Conservation (phyloP, 257 asterid genomes). For the Solanum pinnatisectum region DNA sequence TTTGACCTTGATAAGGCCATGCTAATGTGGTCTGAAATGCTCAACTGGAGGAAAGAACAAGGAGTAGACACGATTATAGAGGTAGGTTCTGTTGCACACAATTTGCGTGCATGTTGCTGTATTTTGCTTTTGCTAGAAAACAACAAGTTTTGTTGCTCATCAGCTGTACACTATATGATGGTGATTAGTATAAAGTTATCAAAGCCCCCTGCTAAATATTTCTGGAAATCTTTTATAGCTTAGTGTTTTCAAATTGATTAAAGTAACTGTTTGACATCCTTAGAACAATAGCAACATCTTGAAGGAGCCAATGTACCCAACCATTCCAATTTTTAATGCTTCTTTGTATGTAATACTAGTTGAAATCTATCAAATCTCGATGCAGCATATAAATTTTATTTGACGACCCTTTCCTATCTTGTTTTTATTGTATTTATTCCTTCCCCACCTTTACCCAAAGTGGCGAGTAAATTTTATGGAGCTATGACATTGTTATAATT, state of each 20-base stretch:
- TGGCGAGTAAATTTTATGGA: not conserved
- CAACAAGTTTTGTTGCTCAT: not conserved
- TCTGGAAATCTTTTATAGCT: not conserved
- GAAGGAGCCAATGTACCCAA: not conserved
- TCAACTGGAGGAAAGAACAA: slow-evolving; percentile 87
- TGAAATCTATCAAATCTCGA: not conserved
- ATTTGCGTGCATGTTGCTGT: not conserved
- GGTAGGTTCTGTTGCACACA: slow-evolving; percentile 30
- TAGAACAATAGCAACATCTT: not conserved
- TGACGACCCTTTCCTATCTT: not conserved
- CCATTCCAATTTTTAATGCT: not conserved
- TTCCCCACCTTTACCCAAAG: not conserved
- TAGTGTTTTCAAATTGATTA: not conserved
- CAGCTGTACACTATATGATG: not conserved
- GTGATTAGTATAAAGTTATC: not conserved
- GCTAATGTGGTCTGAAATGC: slow-evolving; percentile 97
- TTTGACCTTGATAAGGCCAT: slow-evolving; percentile 84
- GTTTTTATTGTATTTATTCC: not conserved
- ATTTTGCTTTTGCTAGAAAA: not conserved
- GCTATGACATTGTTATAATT: not conserved
- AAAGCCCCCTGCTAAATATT: not conserved
- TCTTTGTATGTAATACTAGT: not conserved
- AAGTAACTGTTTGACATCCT: not conserved
- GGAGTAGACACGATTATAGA: slow-evolving; percentile 74
- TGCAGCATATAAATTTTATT: not conserved